Evolutionary conservation across 2,329 filamentous ascomycete genomes (phyloP).

Genomic region (Penicillium sp.): DNA sequence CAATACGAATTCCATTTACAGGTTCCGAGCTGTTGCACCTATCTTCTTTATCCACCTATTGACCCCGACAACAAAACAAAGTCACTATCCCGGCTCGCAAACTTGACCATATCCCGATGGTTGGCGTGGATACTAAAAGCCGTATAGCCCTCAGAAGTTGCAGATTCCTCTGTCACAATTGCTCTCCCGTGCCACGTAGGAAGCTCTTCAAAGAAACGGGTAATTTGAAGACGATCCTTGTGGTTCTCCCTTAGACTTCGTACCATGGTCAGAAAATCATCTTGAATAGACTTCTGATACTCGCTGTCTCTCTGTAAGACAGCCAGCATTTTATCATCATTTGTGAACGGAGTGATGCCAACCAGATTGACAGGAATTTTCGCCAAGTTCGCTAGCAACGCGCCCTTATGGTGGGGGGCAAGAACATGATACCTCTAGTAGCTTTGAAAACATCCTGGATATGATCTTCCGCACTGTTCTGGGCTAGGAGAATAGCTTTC

Average conservation of each 20-base stretch:
- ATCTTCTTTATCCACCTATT: no score
- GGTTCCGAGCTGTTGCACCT: no score
- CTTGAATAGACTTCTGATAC: constrained; percentile 3
- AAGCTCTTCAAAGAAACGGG: constrained; percentile 3
- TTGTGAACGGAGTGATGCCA: constrained; percentile 14
- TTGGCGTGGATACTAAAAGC: background rate
- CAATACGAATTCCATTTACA: no score
- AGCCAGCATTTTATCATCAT: background rate
- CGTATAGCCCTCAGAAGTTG: background rate
- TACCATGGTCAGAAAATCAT: background rate
- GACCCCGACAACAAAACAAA: no score
- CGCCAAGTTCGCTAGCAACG: constrained; percentile 36
- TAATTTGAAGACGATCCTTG: background rate
- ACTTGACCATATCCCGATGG: background rate
- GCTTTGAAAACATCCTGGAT: constrained; percentile 30
- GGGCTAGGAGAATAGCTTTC: constrained; percentile 35
- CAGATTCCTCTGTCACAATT: constrained; percentile 1
- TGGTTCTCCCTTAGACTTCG: background rate
- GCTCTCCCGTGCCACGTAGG: background rate
- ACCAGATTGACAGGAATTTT: constrained; percentile 26
- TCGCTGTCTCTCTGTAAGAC: constrained; percentile 2
- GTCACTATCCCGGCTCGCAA: no score
- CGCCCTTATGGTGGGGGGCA: constrained; percentile 39
- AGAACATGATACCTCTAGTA: constrained; percentile 35
- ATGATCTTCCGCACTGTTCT: constrained; percentile 30